These are phyloP conservation scores for Fraxinus ornus DNA, from an alignment of 305 asterid species.

Conservation along the genomic window DNA sequence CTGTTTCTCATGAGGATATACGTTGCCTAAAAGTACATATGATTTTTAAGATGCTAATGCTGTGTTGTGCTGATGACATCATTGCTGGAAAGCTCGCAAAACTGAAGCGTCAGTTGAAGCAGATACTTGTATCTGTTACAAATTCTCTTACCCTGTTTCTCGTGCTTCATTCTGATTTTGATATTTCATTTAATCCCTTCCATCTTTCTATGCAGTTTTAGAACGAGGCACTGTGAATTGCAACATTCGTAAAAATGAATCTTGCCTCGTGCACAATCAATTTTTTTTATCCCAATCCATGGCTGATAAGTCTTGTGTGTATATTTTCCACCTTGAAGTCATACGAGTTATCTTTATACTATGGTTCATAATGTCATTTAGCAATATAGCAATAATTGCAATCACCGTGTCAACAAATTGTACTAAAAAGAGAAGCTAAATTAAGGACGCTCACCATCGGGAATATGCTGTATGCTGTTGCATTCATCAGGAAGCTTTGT, in stretches of 20 bases:
- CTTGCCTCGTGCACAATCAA: neutral
- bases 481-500: slow-evolving; percentile 19
- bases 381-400: neutral
- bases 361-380: slow-evolving; percentile 2
- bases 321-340: slow-evolving; percentile 10
- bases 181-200: slow-evolving; percentile 4
- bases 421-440: slow-evolving; percentile 3
- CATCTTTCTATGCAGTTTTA: slow-evolving; percentile 13
- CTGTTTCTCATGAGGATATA: neutral
- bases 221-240: neutral
- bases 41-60: slow-evolving; percentile 1
- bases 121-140: neutral
- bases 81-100: slow-evolving; percentile 1
- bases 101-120: neutral
- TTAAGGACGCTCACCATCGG: slow-evolving; percentile 31
- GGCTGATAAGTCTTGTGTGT: slow-evolving; percentile 10
- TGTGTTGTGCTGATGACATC: neutral
- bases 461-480: slow-evolving; percentile 13
- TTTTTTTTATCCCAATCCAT: neutral
- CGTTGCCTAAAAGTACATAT: neutral
- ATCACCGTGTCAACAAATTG: neutral
- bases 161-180: slow-evolving; percentile 10
- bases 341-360: neutral
- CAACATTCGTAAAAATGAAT: neutral
- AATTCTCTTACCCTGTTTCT: neutral